Evolutionary conservation across 2,329 filamentous ascomycete genomes (phyloP).

Genomic region (Dothideomycetes sp.): DNA sequence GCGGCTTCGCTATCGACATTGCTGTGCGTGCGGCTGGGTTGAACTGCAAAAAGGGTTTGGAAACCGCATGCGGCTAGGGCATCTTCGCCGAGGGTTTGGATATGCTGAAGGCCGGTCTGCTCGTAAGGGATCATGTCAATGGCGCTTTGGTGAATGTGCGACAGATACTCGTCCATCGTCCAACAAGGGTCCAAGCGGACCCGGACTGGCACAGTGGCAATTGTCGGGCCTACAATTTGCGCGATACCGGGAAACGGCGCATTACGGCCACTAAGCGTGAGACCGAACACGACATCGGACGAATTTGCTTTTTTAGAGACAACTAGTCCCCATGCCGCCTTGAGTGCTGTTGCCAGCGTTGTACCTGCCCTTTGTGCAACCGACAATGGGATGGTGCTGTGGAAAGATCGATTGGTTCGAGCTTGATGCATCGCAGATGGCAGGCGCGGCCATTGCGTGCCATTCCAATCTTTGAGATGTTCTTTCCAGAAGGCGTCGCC

Average conservation of each 20-base stretch:
- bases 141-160: constrained; percentile 17
- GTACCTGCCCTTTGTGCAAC: neutral
- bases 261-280: neutral
- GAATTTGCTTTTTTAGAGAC: neutral
- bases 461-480: neutral
- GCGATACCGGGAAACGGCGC: neutral
- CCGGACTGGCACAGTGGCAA: neutral
- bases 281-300: neutral
- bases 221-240: constrained; percentile 11
- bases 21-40: no score
- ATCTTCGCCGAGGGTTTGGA: no score
- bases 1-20: no score
- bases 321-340: neutral
- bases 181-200: neutral
- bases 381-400: neutral
- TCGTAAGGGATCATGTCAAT: constrained; percentile 29
- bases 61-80: no score
- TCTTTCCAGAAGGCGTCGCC: neutral
- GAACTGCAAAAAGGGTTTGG: no score
- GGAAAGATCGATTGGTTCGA: no score
- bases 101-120: constrained; percentile 30
- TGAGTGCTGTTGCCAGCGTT: neutral
- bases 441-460: neutral
- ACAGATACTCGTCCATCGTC: no score
- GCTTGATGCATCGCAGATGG: neutral